phyloP scores from a whole-genome alignment of 164 flowering plant species.

The Platanus orientalis region DNA sequence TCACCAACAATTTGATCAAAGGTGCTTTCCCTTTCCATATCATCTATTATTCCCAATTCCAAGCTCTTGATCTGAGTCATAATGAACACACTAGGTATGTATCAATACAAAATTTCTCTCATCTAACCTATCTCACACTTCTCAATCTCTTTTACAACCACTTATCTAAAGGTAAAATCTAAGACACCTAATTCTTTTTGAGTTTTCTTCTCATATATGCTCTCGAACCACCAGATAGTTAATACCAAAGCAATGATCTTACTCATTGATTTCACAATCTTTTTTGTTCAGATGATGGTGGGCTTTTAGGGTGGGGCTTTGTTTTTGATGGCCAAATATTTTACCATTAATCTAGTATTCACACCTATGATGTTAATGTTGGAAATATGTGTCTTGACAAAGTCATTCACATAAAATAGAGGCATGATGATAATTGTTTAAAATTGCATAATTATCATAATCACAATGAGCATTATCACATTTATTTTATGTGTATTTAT shows the following conservation, averaged over 20 bases:
- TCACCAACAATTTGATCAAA: constrained; percentile 44
- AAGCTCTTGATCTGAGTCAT: constrained; percentile 50
- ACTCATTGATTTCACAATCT: constrained; percentile 31
- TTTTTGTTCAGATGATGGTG: constrained; percentile 22
- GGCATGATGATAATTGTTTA: too few relatives aligned
- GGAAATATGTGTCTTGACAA: too few relatives aligned
- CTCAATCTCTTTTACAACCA: constrained; percentile 52
- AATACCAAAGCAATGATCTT: constrained; percentile 28
- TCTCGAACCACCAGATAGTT: constrained; percentile 24
- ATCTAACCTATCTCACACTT: constrained; percentile 36
- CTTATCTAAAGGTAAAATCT: constrained; percentile 37
- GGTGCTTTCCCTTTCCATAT: constrained; percentile 49
- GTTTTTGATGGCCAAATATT: constrained; percentile 43
- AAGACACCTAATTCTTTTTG: constrained; percentile 38
- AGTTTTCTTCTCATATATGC: constrained; percentile 47
- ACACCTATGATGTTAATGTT: constrained; percentile 37
- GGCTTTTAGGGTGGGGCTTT: constrained; percentile 33
- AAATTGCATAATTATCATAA: too few relatives aligned
- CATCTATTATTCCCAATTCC: constrained; percentile 43
- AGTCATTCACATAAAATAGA: too few relatives aligned
- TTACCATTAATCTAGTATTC: constrained; percentile 30
- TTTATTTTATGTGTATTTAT: too few relatives aligned
- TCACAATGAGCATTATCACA: too few relatives aligned
- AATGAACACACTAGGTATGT: constrained; percentile 42
- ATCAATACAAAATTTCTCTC: constrained; percentile 31